Evolutionary conservation across 1,284 basidiomycete genomes (phyloP).

Genomic region (Rhodotorula sp.): DNA sequence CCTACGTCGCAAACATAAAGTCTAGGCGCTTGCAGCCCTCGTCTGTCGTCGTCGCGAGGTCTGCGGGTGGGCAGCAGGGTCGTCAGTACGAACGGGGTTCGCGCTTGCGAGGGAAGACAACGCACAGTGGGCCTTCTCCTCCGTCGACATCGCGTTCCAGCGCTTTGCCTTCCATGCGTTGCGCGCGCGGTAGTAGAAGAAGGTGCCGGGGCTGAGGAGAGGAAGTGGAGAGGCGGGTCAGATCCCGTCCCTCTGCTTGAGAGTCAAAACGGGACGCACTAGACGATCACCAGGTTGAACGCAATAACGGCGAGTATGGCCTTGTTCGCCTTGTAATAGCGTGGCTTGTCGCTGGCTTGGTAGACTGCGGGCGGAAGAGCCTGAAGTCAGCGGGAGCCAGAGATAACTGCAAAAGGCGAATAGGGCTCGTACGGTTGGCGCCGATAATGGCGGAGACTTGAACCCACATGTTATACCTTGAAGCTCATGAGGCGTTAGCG

Average conservation of each 20-base stretch:
- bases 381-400: no score
- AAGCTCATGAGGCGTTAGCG: no score
- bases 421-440: slow-evolving; percentile 17
- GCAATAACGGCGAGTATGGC: slow-evolving; percentile 34
- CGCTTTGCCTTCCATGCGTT: slow-evolving; percentile 36
- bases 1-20: slow-evolving; percentile 43
- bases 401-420: neutral
- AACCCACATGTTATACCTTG: slow-evolving; percentile 20
- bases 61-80: neutral
- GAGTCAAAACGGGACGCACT: slow-evolving; percentile 10
- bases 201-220: slow-evolving; percentile 14
- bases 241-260: neutral
- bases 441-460: slow-evolving; percentile 25
- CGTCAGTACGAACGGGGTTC: neutral
- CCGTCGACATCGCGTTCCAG: slow-evolving; percentile 43
- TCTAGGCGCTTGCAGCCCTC: slow-evolving; percentile 44
- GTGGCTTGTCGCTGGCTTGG: slow-evolving; percentile 28
- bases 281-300: slow-evolving; percentile 34
- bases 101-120: neutral
- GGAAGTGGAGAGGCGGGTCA: no score
- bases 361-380: slow-evolving; percentile 6
- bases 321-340: slow-evolving; percentile 30
- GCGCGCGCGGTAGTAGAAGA: slow-evolving; percentile 40
- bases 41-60: slow-evolving; percentile 42
- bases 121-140: slow-evolving; percentile 39